These are phyloP conservation scores for Acacia pycnantha DNA, from an alignment of 331 rosid genomes.

Conservation along the genomic window DNA sequence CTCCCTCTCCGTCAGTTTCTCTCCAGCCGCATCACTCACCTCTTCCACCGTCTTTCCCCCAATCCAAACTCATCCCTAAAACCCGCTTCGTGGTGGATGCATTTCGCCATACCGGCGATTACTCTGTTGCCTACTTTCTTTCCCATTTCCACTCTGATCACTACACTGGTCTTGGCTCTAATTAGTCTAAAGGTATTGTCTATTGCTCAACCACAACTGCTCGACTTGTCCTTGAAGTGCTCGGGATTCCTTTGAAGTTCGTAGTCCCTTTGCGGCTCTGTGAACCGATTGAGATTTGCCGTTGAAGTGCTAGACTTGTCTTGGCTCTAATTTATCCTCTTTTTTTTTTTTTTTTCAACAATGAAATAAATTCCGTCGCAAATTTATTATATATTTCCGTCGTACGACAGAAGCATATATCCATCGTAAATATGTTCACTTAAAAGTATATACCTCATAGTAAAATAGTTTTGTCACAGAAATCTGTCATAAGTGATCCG, in stretches of 20 bases:
- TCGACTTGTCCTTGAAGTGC: constrained; percentile 50
- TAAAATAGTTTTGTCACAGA: too few relatives aligned
- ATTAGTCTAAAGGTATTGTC: constrained; percentile 72
- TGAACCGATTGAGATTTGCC: constrained; percentile 35
- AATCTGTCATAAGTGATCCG: too few relatives aligned
- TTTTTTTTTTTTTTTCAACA: too few relatives aligned
- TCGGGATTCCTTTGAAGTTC: constrained; percentile 47
- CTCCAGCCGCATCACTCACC: constrained; percentile 6
- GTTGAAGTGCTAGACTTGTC: too few relatives aligned
- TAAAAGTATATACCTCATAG: too few relatives aligned
- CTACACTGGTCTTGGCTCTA: constrained; percentile 67
- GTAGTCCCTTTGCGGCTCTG: constrained; percentile 53
- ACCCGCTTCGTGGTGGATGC: constrained; percentile 86
- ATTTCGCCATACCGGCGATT: constrained; percentile 58
- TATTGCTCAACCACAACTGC: constrained; percentile 72
- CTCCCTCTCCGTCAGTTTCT: background rate
- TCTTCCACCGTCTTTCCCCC: constrained; percentile 55
- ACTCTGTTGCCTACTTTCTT: constrained; percentile 77
- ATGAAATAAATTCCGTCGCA: too few relatives aligned
- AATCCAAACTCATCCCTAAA: constrained; percentile 70
- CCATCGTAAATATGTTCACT: too few relatives aligned
- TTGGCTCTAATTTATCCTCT: too few relatives aligned
- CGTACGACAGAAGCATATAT: too few relatives aligned
- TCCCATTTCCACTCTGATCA: constrained; percentile 96
- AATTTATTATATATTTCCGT: too few relatives aligned